These are phyloP conservation scores for Omphalea diandra DNA, from an alignment of 441 rosid genomes.

Conservation along the genomic window DNA sequence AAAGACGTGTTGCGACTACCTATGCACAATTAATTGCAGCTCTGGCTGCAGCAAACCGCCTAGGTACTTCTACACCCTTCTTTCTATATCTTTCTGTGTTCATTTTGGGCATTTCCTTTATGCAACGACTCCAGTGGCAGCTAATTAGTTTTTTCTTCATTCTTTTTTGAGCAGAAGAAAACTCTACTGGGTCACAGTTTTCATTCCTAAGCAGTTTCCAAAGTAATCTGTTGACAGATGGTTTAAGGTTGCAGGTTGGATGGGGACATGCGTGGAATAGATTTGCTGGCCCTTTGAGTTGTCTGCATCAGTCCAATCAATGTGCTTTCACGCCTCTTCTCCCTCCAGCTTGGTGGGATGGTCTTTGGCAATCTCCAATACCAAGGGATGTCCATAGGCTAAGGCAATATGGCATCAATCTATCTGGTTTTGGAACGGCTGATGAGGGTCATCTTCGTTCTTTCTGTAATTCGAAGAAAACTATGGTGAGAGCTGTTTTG, in stretches of 20 bases:
- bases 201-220: conserved; percentile 87
- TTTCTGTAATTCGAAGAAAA: conserved; percentile 60
- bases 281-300: conserved; percentile 88
- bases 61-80: conserved; percentile 41
- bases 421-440: conserved; percentile 70
- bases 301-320: conserved; percentile 65
- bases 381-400: conserved; percentile 61
- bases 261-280: conserved; percentile 99
- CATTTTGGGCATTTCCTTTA: conserved; percentile 4
- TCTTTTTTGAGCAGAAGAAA: conserved; percentile 48
- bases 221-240: conserved; percentile 61
- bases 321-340: conserved; percentile 85
- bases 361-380: conserved; percentile 91
- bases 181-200: conserved; percentile 50
- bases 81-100: conserved; percentile 7
- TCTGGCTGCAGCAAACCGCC: conserved; percentile 78
- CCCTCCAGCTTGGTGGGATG: conserved; percentile 98
- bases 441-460: conserved; percentile 59
- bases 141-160: not conserved
- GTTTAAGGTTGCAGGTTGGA: conserved; percentile 73
- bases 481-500: conserved; percentile 43
- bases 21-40: conserved; percentile 90
- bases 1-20: conserved; percentile 88
- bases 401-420: conserved; percentile 58
- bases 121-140: not conserved